Conservation (phyloP, 2,329 filamentous ascomycete genomes). For the Endoconidiophora laricicola region DNA sequence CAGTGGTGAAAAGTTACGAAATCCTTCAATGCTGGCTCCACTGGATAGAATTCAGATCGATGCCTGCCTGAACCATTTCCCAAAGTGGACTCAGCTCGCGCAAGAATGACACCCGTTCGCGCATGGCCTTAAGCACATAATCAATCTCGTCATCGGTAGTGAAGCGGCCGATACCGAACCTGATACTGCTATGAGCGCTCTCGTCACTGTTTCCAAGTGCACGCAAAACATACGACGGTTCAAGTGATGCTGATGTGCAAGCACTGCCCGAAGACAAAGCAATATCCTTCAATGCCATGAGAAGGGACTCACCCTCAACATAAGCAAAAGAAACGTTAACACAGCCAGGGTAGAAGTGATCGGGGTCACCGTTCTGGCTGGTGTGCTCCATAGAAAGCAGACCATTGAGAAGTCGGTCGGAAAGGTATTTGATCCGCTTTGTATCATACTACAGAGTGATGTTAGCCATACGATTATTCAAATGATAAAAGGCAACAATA, state of each 20-base stretch:
- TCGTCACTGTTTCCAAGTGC: constrained; percentile 93
- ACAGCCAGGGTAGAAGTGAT: constrained; percentile 83
- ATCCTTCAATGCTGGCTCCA: constrained; percentile 78
- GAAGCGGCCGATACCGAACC: constrained; percentile 93
- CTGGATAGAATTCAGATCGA: constrained; percentile 90
- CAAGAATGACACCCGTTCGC: constrained; percentile 78
- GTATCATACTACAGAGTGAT: constrained; percentile 61
- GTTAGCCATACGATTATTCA: constrained; percentile 7
- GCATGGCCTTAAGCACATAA: constrained; percentile 89
- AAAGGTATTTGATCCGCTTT: constrained; percentile 67
- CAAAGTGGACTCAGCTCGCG: constrained; percentile 89
- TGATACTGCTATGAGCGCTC: constrained; percentile 92
- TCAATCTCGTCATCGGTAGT: constrained; percentile 92
- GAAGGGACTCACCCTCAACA: constrained; percentile 89
- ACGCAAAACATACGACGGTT: constrained; percentile 89
- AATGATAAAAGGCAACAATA: constrained; percentile 8
- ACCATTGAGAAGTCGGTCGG: constrained; percentile 66
- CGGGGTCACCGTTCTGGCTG: constrained; percentile 67
- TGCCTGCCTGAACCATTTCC: constrained; percentile 94
- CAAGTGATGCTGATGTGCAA: constrained; percentile 89
- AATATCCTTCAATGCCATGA: constrained; percentile 98
- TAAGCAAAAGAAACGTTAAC: constrained; percentile 98
- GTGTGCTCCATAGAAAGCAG: constrained; percentile 86
- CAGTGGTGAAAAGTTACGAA: too few species aligned
- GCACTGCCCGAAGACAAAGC: constrained; percentile 91